Base-by-base conservation (phyloP, 176 grass and related monocot genomes). In the Oryza glumipatula region DNA sequence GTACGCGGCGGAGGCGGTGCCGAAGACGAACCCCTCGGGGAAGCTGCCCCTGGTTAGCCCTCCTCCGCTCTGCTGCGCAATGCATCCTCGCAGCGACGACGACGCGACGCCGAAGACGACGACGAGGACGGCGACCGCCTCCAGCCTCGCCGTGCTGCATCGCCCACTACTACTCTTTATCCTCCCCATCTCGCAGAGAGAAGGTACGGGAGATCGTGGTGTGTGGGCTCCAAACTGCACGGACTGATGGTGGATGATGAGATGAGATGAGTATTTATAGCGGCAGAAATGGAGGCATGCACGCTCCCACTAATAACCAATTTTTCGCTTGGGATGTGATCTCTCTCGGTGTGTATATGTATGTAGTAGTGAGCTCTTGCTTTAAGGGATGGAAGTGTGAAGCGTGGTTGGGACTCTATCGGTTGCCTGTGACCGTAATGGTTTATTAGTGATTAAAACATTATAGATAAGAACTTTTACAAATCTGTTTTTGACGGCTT, bases 21-120 rank as follows among this genome's bases (percentile, higher is more conserved):
- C 96, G 87, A 98, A 98, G 11, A 94, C 88, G 83, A 98, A 98
- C 1, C 93, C 93, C 67, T 92, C 38, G 28, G 96, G 96, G 52
- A 98, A 98, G 72, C 91, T 95, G 22, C 84, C 72, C 64, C 96
- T 88, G 64, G 79, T 94, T 28, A 98, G 88, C 41, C 72, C 81
- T 88, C 36, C 73, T 0, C 80, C 80, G 1, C 21, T 66, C 56
- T 74, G 78, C 44, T 83, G 69, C 81, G 85, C 87, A 41, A 72
- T 82, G 70, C 84, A 80, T 60, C 67, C 88, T 35, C 38, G 82
- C 78, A 66, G 45, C 56, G 73, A 79, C 78, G 65, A 21, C 67
- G 67, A 33, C 67, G 58, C 66, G 46, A 60, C 66, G 46, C 44
- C 83, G 4, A 72, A 4, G 7, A 83, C 35, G 6, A 68, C 3